phyloP scores from a whole-genome alignment of 2,329 filamentous ascomycete genomes.

The Herpotrichia juniperi region DNA sequence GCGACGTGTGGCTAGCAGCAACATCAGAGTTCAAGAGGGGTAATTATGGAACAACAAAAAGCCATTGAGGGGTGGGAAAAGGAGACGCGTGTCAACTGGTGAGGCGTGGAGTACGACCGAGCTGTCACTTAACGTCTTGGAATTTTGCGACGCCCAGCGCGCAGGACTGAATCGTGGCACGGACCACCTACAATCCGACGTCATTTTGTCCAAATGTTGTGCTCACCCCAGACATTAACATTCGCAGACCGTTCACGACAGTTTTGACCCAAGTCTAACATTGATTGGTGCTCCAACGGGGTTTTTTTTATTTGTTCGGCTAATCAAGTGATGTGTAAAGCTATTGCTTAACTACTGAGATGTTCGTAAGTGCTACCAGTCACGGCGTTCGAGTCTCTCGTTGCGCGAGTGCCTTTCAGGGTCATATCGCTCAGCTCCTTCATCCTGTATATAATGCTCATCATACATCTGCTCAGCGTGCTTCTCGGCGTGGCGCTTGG shows the following conservation, averaged over 20 bases:
- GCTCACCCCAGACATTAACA: too few species aligned
- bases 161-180: background rate
- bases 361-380: too few species aligned
- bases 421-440: slow-evolving; percentile 53
- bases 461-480: slow-evolving; percentile 56
- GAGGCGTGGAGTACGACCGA: background rate
- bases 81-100: background rate
- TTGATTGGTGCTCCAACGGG: too few species aligned
- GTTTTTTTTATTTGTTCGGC: too few species aligned
- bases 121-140: background rate
- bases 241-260: too few species aligned
- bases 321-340: too few species aligned
- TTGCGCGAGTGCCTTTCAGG: slow-evolving; percentile 50
- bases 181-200: background rate
- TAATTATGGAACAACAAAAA: too few species aligned
- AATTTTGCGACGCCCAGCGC: background rate
- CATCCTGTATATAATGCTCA: slow-evolving; percentile 52
- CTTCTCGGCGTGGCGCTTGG: slow-evolving; percentile 53
- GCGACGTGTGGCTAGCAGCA: background rate
- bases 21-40: slow-evolving; percentile 2
- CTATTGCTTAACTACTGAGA: too few species aligned
- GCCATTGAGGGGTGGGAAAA: background rate
- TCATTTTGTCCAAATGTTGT: background rate
- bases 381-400: slow-evolving; percentile 32
- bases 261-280: too few species aligned